Percentiles rank a stretch among this genome's conserved stretches.
These are phyloP conservation scores for Bipolaris gigantea DNA, from an alignment of 2,329 filamentous ascomycete genomes.

Conservation along the genomic window DNA sequence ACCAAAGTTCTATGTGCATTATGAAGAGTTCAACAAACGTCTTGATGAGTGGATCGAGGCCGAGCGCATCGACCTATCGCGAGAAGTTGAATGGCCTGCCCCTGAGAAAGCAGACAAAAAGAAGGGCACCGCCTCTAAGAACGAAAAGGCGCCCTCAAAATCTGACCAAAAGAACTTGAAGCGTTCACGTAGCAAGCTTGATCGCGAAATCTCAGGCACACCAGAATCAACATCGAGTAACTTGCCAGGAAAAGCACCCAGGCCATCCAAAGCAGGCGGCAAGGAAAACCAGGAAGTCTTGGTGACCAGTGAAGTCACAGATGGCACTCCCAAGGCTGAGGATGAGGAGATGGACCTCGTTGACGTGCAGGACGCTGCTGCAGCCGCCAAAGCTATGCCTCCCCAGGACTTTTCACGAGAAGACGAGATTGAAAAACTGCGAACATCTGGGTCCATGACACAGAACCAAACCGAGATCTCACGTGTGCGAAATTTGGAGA, in stretches of 20 bases:
- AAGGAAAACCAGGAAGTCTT: conserved; percentile 61
- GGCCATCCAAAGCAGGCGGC: conserved; percentile 60
- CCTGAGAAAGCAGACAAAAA: conserved; percentile 87
- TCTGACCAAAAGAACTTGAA: conserved; percentile 53
- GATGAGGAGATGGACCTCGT: conserved; percentile 57
- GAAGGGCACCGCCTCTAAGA: conserved; percentile 62
- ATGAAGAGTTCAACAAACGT: conserved; percentile 96
- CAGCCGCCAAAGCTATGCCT: conserved; percentile 55
- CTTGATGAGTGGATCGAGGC: conserved; percentile 85
- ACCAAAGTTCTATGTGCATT: conserved; percentile 92
- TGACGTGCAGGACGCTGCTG: conserved; percentile 56
- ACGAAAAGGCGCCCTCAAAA: conserved; percentile 46
- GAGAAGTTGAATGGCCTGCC: conserved; percentile 95
- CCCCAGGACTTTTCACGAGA: conserved; percentile 70
- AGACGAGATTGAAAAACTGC: conserved; percentile 93
- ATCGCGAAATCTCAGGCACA: conserved; percentile 61
- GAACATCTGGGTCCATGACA: conserved; percentile 96
- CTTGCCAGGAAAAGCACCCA: conserved; percentile 49
- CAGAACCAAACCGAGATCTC: conserved; percentile 97
- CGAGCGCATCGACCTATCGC: conserved; percentile 78
- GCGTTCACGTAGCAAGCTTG: conserved; percentile 49
- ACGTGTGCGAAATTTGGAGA: conserved; percentile 90
- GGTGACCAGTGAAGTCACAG: conserved; percentile 52
- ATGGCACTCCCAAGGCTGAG: conserved; percentile 54
- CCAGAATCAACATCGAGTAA: conserved; percentile 56